Conservation (phyloP, 352 stramenopile genomes). For the Detonula confervacea region DNA sequence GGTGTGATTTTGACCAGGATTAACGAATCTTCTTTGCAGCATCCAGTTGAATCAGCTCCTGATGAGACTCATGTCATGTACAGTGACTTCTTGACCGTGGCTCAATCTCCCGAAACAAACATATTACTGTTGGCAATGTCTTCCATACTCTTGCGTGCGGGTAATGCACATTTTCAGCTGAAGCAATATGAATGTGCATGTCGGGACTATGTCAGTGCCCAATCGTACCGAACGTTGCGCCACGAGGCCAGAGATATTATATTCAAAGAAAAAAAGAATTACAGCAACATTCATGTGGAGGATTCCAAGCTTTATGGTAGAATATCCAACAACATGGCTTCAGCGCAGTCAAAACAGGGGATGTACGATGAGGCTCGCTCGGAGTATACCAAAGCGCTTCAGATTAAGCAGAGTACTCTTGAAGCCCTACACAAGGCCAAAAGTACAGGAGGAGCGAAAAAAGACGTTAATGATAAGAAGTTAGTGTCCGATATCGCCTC, state of each 20-base stretch:
- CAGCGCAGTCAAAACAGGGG: constrained; percentile 39
- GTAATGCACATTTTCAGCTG: constrained; percentile 53
- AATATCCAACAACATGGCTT: constrained; percentile 59
- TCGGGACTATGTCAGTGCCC: constrained; percentile 51
- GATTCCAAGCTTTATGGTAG: constrained; percentile 52
- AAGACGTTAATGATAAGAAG: constrained; percentile 47
- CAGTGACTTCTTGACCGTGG: constrained; percentile 37
- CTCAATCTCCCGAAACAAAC: constrained; percentile 40
- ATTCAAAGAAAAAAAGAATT: constrained; percentile 4
- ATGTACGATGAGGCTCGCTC: constrained; percentile 51
- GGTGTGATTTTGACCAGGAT: constrained; percentile 43
- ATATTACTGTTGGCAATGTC: constrained; percentile 54
- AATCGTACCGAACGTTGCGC: constrained; percentile 44
- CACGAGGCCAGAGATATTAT: constrained; percentile 15
- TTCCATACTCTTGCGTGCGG: constrained; percentile 50
- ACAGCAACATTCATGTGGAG: constrained; percentile 28
- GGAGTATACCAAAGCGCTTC: constrained; percentile 54
- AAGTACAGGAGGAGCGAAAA: not conserved
- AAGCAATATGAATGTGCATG: constrained; percentile 38
- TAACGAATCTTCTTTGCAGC: constrained; percentile 32
- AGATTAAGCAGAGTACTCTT: constrained; percentile 57
- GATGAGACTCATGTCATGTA: constrained; percentile 13
- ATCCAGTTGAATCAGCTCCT: not conserved
- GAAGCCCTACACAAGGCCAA: constrained; percentile 35
- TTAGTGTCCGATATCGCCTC: constrained; percentile 59